Base-by-base conservation (phyloP, 306 rosid species). In the Ceratonia siliqua region DNA sequence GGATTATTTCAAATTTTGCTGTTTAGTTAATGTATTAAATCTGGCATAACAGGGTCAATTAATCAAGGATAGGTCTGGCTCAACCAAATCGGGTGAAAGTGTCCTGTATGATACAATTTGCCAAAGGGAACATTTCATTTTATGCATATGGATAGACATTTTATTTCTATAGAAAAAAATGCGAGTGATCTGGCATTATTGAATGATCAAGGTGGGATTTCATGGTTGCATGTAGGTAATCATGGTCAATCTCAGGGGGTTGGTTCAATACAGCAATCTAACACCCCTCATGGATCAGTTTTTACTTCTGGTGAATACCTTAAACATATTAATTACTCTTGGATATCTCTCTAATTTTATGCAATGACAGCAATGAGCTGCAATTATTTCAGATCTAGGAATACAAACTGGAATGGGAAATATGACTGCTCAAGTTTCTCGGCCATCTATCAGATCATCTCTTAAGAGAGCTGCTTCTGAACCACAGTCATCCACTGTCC, bases 401-500 rank as follows among this genome's bases (percentile, higher is more conserved):
- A 45, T 35, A 12, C 78, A 46, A 64, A 33, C 53, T 62, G 84
- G 48, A 56, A 71, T 30, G 50, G 57, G 66, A 21, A 56, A 76
- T 49, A 56, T 49, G 78, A 46, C 41, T 22, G 65, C 50, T 71
- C 78, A 76, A 59, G 81, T 21, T 62, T 43, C 77, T 11, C 14
- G 73, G 56, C 52, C 65, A 70, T 38, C 12, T 65, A n/a, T 2
- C 36, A 24, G 70, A 35, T 18, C 85, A 52, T 58, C 82, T 72
- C 68, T 49, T 13, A 77, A 82, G 72, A 73, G 85, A 58, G 53
- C 32, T 67, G 82, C 82, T 77, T 72, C 82, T 22, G 73, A 57
- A 62, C 76, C 68, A 41, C 68, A 20, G 28, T 22, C 79, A 58
- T 59, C 48, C 27, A 7, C 75, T 25, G 15, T 53, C 22, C 85